Percentiles rank a stretch among this genome's conserved stretches.
Evolutionary conservation across 2,329 filamentous ascomycete genomes (phyloP).

Genomic region (Colletotrichum acutatum): DNA sequence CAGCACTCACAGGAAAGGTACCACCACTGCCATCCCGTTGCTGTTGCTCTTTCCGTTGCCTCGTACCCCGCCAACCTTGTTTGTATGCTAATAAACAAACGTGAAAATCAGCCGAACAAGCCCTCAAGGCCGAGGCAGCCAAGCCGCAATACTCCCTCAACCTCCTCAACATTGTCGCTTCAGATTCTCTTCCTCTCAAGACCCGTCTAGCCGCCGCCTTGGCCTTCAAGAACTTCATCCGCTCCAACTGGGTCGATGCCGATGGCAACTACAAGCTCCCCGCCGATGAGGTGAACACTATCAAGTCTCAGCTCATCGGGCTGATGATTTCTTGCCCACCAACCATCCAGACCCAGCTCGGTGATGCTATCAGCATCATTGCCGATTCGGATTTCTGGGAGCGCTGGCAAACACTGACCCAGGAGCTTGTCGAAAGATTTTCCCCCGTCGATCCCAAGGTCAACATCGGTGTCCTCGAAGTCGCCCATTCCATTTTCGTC

Average conservation of each 20-base stretch:
- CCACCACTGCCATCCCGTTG: constrained; percentile 15
- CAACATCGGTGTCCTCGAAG: constrained; percentile 95
- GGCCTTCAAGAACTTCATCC: constrained; percentile 99
- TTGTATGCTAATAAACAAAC: constrained; percentile 50
- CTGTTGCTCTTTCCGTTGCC: constrained; percentile 26
- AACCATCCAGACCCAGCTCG: constrained; percentile 90
- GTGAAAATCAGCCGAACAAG: constrained; percentile 75
- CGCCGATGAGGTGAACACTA: constrained; percentile 82
- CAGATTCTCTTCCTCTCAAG: constrained; percentile 76
- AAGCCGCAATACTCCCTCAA: constrained; percentile 89
- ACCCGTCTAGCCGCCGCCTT: constrained; percentile 89
- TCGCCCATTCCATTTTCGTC: constrained; percentile 97
- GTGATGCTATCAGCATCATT: constrained; percentile 96
- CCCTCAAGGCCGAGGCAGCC: constrained; percentile 81
- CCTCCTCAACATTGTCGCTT: constrained; percentile 90
- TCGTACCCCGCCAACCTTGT: constrained; percentile 43
- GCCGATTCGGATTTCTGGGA: constrained; percentile 98
- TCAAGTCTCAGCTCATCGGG: constrained; percentile 95
- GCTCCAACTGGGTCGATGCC: constrained; percentile 93
- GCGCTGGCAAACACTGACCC: constrained; percentile 93
- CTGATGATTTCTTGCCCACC: constrained; percentile 94
- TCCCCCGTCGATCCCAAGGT: constrained; percentile 83
- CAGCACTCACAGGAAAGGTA: constrained; percentile 89
- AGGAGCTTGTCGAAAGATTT: constrained; percentile 90
- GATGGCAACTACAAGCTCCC: constrained; percentile 93